Evolutionary conservation across 306 rosid genomes (phyloP), one percentile per base, ranked within the genome.

Genomic region (Cicer cuneatum): DNA sequence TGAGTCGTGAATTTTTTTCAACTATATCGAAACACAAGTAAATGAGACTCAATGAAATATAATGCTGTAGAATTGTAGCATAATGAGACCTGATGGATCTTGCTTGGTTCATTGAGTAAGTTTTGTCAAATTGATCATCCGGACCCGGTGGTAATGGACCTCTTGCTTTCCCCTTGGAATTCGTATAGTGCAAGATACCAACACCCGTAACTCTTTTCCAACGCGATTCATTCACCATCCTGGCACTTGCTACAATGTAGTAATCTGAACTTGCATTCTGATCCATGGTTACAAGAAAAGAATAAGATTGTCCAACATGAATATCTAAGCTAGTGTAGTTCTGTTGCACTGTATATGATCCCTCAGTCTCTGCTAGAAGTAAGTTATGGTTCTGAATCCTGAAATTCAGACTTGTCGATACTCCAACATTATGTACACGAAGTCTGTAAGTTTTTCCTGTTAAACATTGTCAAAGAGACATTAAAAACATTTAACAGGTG

Each of bases 81-180:
- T 46, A n/a, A 64, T 75, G 73, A 80, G 21, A 93, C 98, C 98
- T 91, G 87, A 93, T 89, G 62, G 97, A 89, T 88, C 97, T 84
- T 43, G 98, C 98, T 81, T 93, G 98, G 91, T 93, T 93, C 98
- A 93, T 93, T 33, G 98, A 93, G 88, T 69, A 91, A n/a, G 97
- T 91, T 83, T 91, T 91, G 78, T 93, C 98, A 78, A 52, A 93
- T 71, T 89, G 87, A 70, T 93, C 98, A 45, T 87, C 88, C 12
- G 98, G 98, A 35, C 82, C 68, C 0, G 83, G 77, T 7, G 98
- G 97, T 9, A 93, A 89, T 79, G 97, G 97, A 15, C 98, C 98
- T 0, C 39, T 51, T n/a, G 97, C 98, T 85, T 89, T 89, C 51
- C 98, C 98, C 86, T 93, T 93, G 76, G 97, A 91, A 74, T 93